A percentile compares a stretch with the other conserved stretches of the same genome.
Conservation (phyloP, 352 stramenopile genomes). For the Thalassiosira hispida region DNA sequence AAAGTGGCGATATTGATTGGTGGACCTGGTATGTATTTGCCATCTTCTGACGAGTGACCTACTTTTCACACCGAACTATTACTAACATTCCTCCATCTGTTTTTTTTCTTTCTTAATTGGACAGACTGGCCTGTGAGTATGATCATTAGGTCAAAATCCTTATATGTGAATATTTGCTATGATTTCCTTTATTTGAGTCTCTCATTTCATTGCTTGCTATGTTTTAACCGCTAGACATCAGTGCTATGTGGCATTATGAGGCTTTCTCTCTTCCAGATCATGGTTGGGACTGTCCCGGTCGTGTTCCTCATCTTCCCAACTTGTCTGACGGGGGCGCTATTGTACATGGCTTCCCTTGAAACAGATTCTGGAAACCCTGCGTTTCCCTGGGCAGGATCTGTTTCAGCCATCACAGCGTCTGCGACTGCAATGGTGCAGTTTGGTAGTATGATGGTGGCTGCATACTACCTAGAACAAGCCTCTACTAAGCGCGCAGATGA, state of each 20-base stretch:
- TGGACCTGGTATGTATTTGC: slow-evolving; percentile 70
- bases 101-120: neutral
- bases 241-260: slow-evolving; percentile 79
- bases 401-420: slow-evolving; percentile 56
- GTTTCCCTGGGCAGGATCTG: slow-evolving; percentile 54
- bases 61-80: neutral
- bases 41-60: neutral
- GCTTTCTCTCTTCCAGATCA: slow-evolving; percentile 67
- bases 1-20: slow-evolving; percentile 83
- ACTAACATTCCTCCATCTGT: slow-evolving; percentile 1
- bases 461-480: slow-evolving; percentile 66
- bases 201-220: neutral
- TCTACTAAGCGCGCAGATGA: slow-evolving; percentile 44
- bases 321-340: slow-evolving; percentile 71
- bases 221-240: slow-evolving; percentile 39
- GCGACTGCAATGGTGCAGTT: slow-evolving; percentile 63
- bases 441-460: slow-evolving; percentile 65
- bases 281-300: slow-evolving; percentile 78
- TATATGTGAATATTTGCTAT: neutral
- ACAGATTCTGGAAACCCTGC: slow-evolving; percentile 40
- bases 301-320: slow-evolving; percentile 78
- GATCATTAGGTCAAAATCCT: neutral
- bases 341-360: slow-evolving; percentile 58
- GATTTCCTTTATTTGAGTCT: too few relatives aligned
- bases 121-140: slow-evolving; percentile 50